Base-by-base conservation (phyloP, 352 stramenopile species). In the Globisporangium barbulae region DNA sequence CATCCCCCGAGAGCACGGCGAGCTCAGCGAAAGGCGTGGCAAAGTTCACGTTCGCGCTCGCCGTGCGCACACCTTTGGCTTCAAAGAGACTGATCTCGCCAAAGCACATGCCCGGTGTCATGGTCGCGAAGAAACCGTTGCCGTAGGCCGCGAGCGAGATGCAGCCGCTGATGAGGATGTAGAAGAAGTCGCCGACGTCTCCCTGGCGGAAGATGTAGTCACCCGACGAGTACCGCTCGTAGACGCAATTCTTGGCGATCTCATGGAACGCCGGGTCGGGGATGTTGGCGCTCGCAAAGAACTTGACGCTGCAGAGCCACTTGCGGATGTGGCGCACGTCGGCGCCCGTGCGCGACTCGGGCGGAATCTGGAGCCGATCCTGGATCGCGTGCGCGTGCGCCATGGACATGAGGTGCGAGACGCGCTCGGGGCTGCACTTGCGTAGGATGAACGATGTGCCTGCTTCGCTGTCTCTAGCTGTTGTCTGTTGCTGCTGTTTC, bases 131-230 rank as follows among this genome's bases (percentile, higher is more conserved):
- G 67, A 80, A 83, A 17, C 83, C 83, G 39, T 79, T 85, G 58
- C 78, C 79, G 53, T 81, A 89, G 0, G 79, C 81, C n/a, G 83
- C 78, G 31, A 93, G 70, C 17, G 72, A 78, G 9, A 93, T 69
- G 53, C 75, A 82, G 21, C 83, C 83, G 33, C 71, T 86, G 55
- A 93, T 76, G 42, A 93, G 48, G 42, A 93, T 78, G 67, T 90
- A 93, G 59, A 91, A 93, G 52, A 72, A 69, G 55, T 91, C 81
- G 21, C 81, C 83, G 0, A 80, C 33, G 61, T 93, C 81, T 13
- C 79, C 83, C 50, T 93, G 77, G 13, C 83, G 83, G 53, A 93
- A 93, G 31, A 93, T 71, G 48, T 85, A 90, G 13, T 85, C 76
- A 3, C 83, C 83, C 0, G 79, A 67, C 17, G 22, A 31, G 58